A percentile compares a stretch with the other conserved stretches of the same genome.
Conservation (phyloP, 352 stramenopile species). For the Phytopythium delawarense region DNA sequence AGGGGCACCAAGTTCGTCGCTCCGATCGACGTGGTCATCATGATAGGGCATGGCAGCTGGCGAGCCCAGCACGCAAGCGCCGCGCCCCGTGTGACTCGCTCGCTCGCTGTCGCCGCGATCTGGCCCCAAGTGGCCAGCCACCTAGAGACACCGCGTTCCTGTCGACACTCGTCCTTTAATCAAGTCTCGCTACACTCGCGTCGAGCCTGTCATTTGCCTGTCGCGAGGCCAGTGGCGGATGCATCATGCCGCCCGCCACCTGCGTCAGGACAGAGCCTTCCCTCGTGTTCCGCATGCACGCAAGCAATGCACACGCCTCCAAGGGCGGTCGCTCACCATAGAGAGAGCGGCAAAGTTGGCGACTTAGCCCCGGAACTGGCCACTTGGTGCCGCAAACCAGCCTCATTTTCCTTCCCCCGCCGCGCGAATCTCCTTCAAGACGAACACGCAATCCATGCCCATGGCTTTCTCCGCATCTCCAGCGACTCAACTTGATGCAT, state of each 20-base stretch:
- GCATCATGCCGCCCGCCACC: no score
- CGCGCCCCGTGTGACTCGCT: background rate
- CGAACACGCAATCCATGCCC: background rate
- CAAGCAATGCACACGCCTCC: background rate
- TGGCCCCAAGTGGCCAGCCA: background rate
- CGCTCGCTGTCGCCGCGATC: background rate
- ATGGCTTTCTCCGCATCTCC: background rate
- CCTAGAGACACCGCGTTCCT: background rate
- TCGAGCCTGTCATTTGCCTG: background rate
- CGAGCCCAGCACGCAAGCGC: background rate
- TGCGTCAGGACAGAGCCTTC: no score
- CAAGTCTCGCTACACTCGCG: background rate
- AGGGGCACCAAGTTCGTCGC: background rate
- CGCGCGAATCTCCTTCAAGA: background rate
- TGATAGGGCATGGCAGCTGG: no score
- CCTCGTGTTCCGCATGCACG: background rate
- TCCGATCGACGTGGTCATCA: background rate
- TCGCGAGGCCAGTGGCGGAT: background rate
- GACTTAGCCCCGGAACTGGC: background rate
- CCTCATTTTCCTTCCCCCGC: background rate
- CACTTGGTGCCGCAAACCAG: background rate
- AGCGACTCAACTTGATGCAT: conserved; percentile 3
- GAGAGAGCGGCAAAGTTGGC: background rate
- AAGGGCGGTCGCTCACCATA: background rate
- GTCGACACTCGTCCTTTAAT: background rate